Conservation (phyloP, 2,329 filamentous ascomycete species). For the Pseudogymnoascus sp. region DNA sequence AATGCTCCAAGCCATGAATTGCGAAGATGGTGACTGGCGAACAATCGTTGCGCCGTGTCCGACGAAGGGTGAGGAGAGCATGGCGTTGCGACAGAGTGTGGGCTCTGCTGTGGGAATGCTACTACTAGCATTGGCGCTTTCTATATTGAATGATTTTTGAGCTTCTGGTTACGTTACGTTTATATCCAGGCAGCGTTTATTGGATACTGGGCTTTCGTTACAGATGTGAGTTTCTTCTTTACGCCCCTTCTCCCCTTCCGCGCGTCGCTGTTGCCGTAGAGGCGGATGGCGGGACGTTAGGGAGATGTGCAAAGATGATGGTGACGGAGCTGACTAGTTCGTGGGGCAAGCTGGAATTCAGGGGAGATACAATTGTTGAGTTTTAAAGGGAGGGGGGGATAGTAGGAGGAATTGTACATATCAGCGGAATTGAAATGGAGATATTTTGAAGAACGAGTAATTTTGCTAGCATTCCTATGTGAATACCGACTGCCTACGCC, state of each 20-base stretch:
- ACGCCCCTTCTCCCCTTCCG: background rate
- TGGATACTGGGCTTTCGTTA: constrained; percentile 65
- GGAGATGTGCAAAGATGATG: background rate
- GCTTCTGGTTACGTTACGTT: background rate
- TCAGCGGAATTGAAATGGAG: constrained; percentile 11
- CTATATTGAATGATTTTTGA: background rate
- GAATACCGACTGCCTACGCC: no score
- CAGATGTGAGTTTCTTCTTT: constrained; percentile 66
- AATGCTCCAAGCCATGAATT: background rate
- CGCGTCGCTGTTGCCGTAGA: background rate
- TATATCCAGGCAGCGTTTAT: constrained; percentile 28
- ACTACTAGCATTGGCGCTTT: background rate
- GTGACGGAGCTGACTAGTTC: constrained; percentile 14
- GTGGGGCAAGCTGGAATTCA: constrained; percentile 77
- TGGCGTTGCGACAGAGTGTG: background rate
- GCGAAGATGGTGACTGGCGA: background rate
- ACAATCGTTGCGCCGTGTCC: background rate
- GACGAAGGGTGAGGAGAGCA: background rate
- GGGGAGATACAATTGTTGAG: constrained; percentile 77
- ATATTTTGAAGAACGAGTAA: background rate
- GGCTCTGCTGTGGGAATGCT: background rate
- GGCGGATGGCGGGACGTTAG: background rate
- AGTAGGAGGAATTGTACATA: constrained; percentile 37
- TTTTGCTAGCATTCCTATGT: no score
- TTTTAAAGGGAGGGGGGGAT: constrained; percentile 42